Base-by-base conservation (phyloP, 768 basidiomycete species). In the Podaxis sp. region DNA sequence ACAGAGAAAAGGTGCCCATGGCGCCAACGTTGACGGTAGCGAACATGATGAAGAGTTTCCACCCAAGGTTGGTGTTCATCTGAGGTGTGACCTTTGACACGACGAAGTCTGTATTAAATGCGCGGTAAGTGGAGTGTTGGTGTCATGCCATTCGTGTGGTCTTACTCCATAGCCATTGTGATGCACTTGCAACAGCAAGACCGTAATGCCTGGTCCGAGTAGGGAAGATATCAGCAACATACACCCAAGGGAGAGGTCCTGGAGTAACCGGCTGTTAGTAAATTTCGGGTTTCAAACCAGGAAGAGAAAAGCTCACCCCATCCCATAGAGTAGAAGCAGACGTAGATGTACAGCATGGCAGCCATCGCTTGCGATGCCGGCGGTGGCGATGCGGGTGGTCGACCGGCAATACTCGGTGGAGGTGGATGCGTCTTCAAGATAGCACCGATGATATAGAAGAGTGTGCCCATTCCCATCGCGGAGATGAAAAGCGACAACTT, bases 291-390 rank as follows among this genome's bases (percentile, higher is more conserved):
- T 17, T 11, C 46, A 12, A 30, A 54, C 48, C 22, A 51, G 1
- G 6, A 19, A 17, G 1, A 11, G 39, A 11, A 39, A 44, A 33
- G 67, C 76, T 64, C 57, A 76, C 92, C 93, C 87, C 90, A 92
- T 42, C 90, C 91, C 85, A 93, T 89, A 3, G 88, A 90, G 74
- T 94, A 95, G 74, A 93, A 93, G 72, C 87, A 88, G 48, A 93
- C 91, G 68, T 91, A 95, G 59, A 95, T 84, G 71, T 95, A 95
- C 30, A 95, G 74, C 85, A 93, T 85, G 2, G 86, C 90, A 2
- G 93, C 92, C 93, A 94, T 95, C 0, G 82, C 93, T 71, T 89
- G 86, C 1, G 89, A 76, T 75, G 89, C 80, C 0, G 85, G 79
- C 0, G 87, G 70, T 0, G 84, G 81, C 2, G 70, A 71, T 5